phyloP scores from a whole-genome alignment of 805 yeast species.

The Kregervanrija delftensis region DNA sequence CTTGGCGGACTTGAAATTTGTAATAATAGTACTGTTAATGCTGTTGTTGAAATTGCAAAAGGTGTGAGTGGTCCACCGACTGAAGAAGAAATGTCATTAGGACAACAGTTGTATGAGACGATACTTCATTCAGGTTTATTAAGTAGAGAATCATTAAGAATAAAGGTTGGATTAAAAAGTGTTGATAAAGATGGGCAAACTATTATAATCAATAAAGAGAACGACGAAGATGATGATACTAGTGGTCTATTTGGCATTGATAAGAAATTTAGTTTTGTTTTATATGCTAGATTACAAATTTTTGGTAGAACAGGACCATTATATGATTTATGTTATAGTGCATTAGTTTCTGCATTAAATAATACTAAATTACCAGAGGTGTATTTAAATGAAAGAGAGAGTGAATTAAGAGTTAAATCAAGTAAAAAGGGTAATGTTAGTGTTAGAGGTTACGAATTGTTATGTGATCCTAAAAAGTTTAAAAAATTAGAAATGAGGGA shows the following conservation, averaged over 20 bases:
- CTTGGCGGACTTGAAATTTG: conserved; percentile 8
- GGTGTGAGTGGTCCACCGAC: conserved; percentile 79
- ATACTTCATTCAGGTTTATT: conserved; percentile 52
- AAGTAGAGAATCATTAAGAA: conserved; percentile 43
- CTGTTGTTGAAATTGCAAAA: conserved; percentile 68
- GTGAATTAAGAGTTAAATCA: conserved; percentile 8
- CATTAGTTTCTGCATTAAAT: conserved; percentile 56
- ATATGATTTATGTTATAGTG: conserved; percentile 68
- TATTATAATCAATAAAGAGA: conserved; percentile 41
- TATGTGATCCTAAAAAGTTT: conserved; percentile 44
- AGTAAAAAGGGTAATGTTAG: conserved; percentile 29
- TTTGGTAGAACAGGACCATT: conserved; percentile 79
- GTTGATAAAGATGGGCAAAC: conserved; percentile 43
- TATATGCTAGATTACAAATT: conserved; percentile 69
- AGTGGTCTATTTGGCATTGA: conserved; percentile 27
- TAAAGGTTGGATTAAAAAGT: conserved; percentile 45
- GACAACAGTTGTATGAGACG: conserved; percentile 58
- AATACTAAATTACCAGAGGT: conserved; percentile 60
- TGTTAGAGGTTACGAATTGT: conserved; percentile 38
- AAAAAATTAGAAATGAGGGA: conserved; percentile 34
- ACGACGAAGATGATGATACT: conserved; percentile 26
- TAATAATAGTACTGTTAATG: conserved; percentile 45
- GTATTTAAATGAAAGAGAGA: conserved; percentile 55
- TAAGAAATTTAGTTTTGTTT: conserved; percentile 46
- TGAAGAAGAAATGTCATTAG: conserved; percentile 73